Base-by-base conservation (phyloP, 495 filamentous ascomycete genomes). In the Aspergillus hancockii region DNA sequence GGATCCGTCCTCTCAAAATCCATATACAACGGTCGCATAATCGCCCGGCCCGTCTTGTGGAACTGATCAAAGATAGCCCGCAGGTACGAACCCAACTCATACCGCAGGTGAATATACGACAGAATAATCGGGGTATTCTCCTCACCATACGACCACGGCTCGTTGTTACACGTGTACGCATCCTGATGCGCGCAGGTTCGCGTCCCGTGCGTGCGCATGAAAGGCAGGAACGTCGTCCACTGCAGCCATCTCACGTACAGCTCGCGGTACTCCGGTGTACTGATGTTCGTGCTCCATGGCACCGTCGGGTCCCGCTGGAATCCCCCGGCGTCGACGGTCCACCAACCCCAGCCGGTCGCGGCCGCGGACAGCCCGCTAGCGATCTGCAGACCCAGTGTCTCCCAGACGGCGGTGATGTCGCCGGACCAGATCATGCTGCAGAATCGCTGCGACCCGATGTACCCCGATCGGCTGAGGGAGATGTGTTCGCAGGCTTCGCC, bases 401-500 rank as follows among this genome's bases (percentile, higher is more conserved):
- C 66, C 71, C 71, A 73, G 7, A 69, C 67, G 0, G 67, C 55
- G 21, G 63, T 69, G 5, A 63, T 73, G 38, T 73, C 71, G 8
- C 68, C 68, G 4, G 63, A 65, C 71, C 71, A 73, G 23, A 73
- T 69, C 55, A 73, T 60, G 49, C 64, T 67, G 61, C 68, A 69
- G 40, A 66, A 73, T 18, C 68, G 55, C 52, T 71, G 71, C 0
- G 66, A 69, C 3, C 71, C 71, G 25, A 70, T 70, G 57, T 67
- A 71, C 13, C 68, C 68, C 40, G 66, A 70, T 12, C 68, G 68
- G 52, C 67, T 69, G 19, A 71, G 57, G 10, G 63, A 69, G 14
- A 73, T 49, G 32, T 68, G 56, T 19, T 67, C 60, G 49, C 68
- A 71, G 2, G 68, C 45, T 0, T 45, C 25, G 8, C 66, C 66